Conservation (phyloP, 1,284 basidiomycete genomes). For the Irpex sp. region DNA sequence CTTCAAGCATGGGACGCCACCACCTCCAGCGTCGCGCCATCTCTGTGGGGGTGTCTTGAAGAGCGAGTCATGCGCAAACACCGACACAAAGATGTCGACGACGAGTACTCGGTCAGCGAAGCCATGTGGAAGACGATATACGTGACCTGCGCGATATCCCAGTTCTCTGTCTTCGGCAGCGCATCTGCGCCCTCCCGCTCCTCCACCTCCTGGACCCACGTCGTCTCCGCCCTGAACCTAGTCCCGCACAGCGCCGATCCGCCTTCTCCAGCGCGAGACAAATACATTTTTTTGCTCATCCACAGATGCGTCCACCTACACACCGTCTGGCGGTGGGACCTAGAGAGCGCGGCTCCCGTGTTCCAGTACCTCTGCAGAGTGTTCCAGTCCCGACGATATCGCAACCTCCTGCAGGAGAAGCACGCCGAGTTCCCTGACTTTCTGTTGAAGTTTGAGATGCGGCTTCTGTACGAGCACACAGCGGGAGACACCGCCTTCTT, state of each 20-base stretch:
- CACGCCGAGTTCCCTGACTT: constrained; percentile 73
- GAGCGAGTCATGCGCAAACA: constrained; percentile 18
- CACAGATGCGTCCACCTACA: constrained; percentile 71
- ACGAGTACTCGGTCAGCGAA: constrained; percentile 57
- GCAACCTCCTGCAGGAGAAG: constrained; percentile 72
- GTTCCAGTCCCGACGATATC: constrained; percentile 77
- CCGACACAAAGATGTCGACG: constrained; percentile 9
- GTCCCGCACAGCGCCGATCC: constrained; percentile 50
- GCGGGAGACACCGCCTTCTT: constrained; percentile 71
- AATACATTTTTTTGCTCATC: constrained; percentile 71
- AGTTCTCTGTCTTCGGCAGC: constrained; percentile 70
- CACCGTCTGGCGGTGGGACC: constrained; percentile 72
- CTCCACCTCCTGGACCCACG: constrained; percentile 64
- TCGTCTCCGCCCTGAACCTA: constrained; percentile 50
- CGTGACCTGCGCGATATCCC: constrained; percentile 69
- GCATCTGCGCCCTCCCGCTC: constrained; percentile 43
- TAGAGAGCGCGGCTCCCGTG: constrained; percentile 54
- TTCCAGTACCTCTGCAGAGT: constrained; percentile 69
- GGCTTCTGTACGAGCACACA: constrained; percentile 47
- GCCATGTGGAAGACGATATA: constrained; percentile 70
- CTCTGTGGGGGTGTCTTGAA: constrained; percentile 42
- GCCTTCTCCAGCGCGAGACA: constrained; percentile 51
- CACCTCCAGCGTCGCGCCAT: constrained; percentile 11
- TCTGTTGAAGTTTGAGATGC: constrained; percentile 57
- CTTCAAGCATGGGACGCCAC: not conserved